A percentile compares a stretch with the other conserved stretches of the same genome.
These are phyloP conservation scores for Mesembryanthemum crystallinum DNA, from an alignment of 148 eudicot species.

Conservation along the genomic window DNA sequence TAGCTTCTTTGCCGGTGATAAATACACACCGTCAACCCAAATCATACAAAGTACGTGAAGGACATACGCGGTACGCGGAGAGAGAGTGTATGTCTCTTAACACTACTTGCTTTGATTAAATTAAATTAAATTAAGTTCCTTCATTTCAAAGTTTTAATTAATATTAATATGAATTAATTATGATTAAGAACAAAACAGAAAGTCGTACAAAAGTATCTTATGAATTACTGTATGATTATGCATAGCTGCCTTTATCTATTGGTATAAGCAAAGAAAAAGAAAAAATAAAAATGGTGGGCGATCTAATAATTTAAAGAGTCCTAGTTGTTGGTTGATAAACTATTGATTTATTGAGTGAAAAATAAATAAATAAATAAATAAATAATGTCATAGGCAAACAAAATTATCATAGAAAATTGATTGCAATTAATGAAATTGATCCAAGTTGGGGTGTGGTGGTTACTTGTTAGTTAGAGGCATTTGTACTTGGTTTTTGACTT, in stretches of 20 bases:
- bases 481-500: not conserved
- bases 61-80: too few species aligned
- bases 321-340: too few species aligned
- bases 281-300: not conserved
- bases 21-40: not conserved
- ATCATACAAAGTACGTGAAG: too few species aligned
- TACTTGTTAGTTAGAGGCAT: not conserved
- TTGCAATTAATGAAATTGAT: not conserved
- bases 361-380: too few species aligned
- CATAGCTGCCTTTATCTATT: not conserved
- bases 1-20: not conserved
- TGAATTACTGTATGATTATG: not conserved
- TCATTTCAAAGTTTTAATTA: too few species aligned
- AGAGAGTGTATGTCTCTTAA: too few species aligned
- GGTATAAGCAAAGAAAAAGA: not conserved
- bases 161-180: too few species aligned
- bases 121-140: too few species aligned
- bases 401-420: not conserved
- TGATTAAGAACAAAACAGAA: too few species aligned
- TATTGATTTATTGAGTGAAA: too few species aligned
- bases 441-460: constrained; percentile 12
- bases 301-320: not conserved
- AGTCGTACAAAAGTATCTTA: too few species aligned
- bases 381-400: not conserved
- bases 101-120: too few species aligned